phyloP scores from a whole-genome alignment of 1,139 yeast genomes.

The Candida gigantensis region DNA sequence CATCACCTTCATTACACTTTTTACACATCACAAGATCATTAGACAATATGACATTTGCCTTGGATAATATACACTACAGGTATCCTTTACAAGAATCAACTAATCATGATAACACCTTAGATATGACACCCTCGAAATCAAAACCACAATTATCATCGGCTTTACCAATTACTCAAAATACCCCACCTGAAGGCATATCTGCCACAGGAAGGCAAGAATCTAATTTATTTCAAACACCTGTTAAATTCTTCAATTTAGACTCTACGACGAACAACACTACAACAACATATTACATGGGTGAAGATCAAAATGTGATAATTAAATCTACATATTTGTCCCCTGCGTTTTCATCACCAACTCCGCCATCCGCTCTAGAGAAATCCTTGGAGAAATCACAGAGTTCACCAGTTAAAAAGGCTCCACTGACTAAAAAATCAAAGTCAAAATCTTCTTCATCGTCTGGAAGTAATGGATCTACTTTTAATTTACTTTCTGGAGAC shows the following conservation, averaged over 20 bases:
- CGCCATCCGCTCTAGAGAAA: too few relatives aligned
- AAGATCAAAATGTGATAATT: slow-evolving; percentile 9
- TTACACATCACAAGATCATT: too few relatives aligned
- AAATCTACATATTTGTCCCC: slow-evolving; percentile 41
- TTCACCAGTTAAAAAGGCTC: too few relatives aligned
- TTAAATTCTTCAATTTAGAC: slow-evolving; percentile 11
- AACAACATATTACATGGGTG: not conserved
- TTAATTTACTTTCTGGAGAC: slow-evolving; percentile 44
- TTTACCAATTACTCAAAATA: slow-evolving; percentile 12
- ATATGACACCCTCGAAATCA: slow-evolving; percentile 17
- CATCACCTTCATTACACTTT: too few relatives aligned
- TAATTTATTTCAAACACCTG: slow-evolving; percentile 11
- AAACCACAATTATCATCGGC: not conserved
- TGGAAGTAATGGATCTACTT: slow-evolving; percentile 11
- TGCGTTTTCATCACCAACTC: slow-evolving; percentile 49
- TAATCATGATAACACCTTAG: slow-evolving; percentile 5
- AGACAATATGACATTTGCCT: slow-evolving; percentile 6
- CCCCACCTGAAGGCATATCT: slow-evolving; percentile 36
- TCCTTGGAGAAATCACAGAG: too few relatives aligned
- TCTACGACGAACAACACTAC: too few relatives aligned
- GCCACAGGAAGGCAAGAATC: slow-evolving; percentile 3
- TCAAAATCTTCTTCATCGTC: slow-evolving; percentile 25
- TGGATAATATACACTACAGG: slow-evolving; percentile 5
- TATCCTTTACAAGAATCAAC: slow-evolving; percentile 11
- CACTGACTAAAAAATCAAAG: slow-evolving; percentile 24